Evolutionary conservation across 306 rosid species (phyloP), one percentile per base, ranked within the genome.

Genomic region (Quercus parvula): DNA sequence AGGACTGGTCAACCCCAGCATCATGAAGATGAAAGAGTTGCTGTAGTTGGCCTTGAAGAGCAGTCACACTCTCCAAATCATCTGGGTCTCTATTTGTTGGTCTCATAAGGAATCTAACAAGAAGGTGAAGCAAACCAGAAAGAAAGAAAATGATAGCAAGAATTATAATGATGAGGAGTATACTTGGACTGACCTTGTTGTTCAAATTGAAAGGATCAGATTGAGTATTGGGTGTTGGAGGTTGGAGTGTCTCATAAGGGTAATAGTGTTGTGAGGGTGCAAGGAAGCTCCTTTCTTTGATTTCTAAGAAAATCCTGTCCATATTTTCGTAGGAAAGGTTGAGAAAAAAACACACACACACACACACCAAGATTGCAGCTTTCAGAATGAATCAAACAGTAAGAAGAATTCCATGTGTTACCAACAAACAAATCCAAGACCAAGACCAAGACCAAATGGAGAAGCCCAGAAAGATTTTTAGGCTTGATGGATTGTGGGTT

Each of bases 1-100:
- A 93, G 71, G 99, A 90, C 41, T 96, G 99, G 77, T 96, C 99
- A 59, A 93, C 99, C 6, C 99, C 99, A 77, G 98, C 81, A 79
- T 96, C 99, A 61, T 96, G 99, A 59, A 93, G 99, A 46, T 91
- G 96, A 69, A 96, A 96, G 4, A 93, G 98, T 73, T 96, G 98
- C 84, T 91, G 99, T 67, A 93, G 81, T 75, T 96, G 99, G 1
- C 99, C 99, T 82, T 96, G 98, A 73, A 96, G 92, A 24, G 88
- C 98, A 55, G 93, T 88, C 61, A 86, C 97, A 77, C 83, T 88
- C 70, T 88, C 93, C 46, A 84, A 78, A 35, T 88, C 97, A 61
- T 91, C 94, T 56, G 86, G 79, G 75, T 91, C 92, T 82, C 93
- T 86, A 22, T 33, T 78, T 52, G 85, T 87, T 15, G 93, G 94